Evolutionary conservation across 495 filamentous ascomycete species (phyloP), one percentile per base, ranked within the genome.

Genomic region (Apodospora peruviana): DNA sequence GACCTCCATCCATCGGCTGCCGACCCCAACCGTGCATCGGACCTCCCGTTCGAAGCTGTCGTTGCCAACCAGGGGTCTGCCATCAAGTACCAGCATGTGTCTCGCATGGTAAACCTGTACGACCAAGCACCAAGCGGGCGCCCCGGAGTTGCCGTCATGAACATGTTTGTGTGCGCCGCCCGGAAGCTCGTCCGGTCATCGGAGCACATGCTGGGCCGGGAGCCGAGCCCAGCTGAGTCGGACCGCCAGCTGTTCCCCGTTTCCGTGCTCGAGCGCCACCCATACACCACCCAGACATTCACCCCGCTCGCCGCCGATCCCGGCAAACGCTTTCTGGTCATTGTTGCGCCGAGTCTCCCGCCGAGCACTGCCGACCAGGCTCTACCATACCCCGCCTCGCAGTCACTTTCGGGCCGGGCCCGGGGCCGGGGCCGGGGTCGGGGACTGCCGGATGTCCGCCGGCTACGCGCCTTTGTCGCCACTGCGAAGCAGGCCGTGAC

Each of bases 251-350:
- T 82, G 4, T 88, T 95, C 62, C 71, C 81, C 29, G 77, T 96
- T 38, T 63, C 69, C 5, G 81, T 96, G 48, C 81, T 98, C 35
- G 93, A 98, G 65, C 83, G 94, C 19, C 93, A 98, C 62, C 94
- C 93, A 0, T 96, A 80, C 69, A 96, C 93, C 16, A 85, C 86
- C 20, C 93, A 98, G 64, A 94, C 90, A 0, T 97, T 98, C 66
- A 78, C 88, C 34, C 93, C 93, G 0, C 70, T 96, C 16, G 82
- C 82, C 46, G 62, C 86, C 10, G 68, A 72, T 20, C 54, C 53
- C 52, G 2, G 60, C 12, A 69, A 76, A 27, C 67, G 73, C 17
- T 94, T 86, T 58, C 76, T 98, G n/a, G 88, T 98, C 41, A 82
- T 96, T 43, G 93, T 98, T 19, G 93, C 94, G 14, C 93, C 90